Conservation (phyloP, 306 rosid genomes). For the Ormosia emarginata region DNA sequence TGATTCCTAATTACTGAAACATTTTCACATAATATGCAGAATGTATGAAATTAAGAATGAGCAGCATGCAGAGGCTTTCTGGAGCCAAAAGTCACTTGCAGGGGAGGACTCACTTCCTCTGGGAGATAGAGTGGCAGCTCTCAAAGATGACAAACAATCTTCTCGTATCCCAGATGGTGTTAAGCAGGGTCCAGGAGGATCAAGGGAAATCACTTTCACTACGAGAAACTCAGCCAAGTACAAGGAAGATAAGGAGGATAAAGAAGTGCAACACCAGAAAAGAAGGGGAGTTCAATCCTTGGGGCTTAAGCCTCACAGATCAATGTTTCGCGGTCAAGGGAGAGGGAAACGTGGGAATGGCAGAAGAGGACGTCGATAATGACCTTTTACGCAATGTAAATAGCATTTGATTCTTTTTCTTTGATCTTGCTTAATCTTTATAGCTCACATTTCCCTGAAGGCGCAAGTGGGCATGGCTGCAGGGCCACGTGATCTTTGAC, state of each 20-base stretch:
- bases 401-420: neutral
- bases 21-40: slow-evolving; percentile 37
- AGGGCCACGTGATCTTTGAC: neutral
- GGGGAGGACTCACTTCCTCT: slow-evolving; percentile 69
- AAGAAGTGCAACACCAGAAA: slow-evolving; percentile 35
- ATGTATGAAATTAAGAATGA: slow-evolving; percentile 85
- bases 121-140: slow-evolving; percentile 76
- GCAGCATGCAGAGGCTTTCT: slow-evolving; percentile 86
- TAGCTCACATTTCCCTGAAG: neutral
- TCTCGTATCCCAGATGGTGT: slow-evolving; percentile 47
- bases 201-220: slow-evolving; percentile 81
- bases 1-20: neutral
- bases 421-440: neutral
- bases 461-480: neutral
- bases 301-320: slow-evolving; percentile 46
- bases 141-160: slow-evolving; percentile 31
- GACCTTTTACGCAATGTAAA: neutral
- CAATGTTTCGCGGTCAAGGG: slow-evolving; percentile 47
- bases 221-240: slow-evolving; percentile 66
- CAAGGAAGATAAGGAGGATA: slow-evolving; percentile 55
- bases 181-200: slow-evolving; percentile 84
- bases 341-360: slow-evolving; percentile 25
- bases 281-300: slow-evolving; percentile 67
- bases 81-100: slow-evolving; percentile 69
- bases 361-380: slow-evolving; percentile 40